A percentile compares a stretch with the other conserved stretches of the same genome.
Conservation (phyloP, 2,329 filamentous ascomycete genomes). For the Pestalotiopsis sp. region DNA sequence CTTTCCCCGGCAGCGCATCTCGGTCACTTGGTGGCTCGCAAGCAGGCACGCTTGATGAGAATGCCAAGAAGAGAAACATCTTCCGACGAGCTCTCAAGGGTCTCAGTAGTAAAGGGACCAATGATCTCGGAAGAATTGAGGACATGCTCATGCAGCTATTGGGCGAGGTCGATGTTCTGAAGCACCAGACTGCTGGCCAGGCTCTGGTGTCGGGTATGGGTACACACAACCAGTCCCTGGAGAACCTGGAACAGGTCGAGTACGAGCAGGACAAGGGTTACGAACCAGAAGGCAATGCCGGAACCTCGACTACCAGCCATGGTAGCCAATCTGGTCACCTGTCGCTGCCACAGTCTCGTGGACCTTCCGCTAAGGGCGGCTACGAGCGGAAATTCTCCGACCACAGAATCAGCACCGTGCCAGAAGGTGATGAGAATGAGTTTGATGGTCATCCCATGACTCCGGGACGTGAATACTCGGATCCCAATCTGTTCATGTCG, state of each 20-base stretch:
- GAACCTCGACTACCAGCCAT: constrained; percentile 71
- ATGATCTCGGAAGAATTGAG: constrained; percentile 85
- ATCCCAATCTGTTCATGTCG: constrained; percentile 61
- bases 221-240: constrained; percentile 64
- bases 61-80: constrained; percentile 86
- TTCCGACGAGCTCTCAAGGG: constrained; percentile 93
- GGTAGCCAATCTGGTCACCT: constrained; percentile 76
- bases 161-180: constrained; percentile 84
- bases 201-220: constrained; percentile 32
- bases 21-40: constrained; percentile 60
- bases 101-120: constrained; percentile 81
- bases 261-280: constrained; percentile 74
- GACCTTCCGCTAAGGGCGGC: constrained; percentile 40
- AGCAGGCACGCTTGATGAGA: constrained; percentile 55
- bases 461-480: constrained; percentile 52
- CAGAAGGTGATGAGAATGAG: constrained; percentile 78
- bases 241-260: constrained; percentile 62
- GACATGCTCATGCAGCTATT: constrained; percentile 91
- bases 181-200: constrained; percentile 54
- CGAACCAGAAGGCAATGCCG: constrained; percentile 78
- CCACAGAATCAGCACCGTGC: constrained; percentile 86
- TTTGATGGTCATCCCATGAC: constrained; percentile 44
- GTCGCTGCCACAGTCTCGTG: constrained; percentile 58
- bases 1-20: constrained; percentile 67
- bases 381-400: constrained; percentile 64